phyloP scores from a whole-genome alignment of 73 alveolate genomes.

The Paramecium tetraurelia region DNA sequence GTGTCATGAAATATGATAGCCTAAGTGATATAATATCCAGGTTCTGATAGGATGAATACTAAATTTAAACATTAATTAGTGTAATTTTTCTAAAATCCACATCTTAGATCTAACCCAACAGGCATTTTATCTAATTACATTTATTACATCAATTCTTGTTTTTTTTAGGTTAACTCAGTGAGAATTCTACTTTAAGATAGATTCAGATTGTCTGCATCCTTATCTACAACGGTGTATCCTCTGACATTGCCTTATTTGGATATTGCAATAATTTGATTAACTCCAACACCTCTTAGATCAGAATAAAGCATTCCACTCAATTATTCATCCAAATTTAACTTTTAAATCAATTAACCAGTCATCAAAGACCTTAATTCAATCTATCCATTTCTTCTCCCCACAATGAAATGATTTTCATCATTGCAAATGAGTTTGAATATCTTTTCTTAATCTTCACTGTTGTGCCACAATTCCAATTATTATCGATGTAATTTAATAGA shows the following conservation, averaged over 20 bases:
- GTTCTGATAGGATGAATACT: not conserved
- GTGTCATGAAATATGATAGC: constrained; percentile 46
- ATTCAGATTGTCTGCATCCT: not conserved
- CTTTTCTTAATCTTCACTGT: not conserved
- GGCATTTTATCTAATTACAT: not conserved
- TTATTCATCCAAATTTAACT: not conserved
- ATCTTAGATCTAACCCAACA: not conserved
- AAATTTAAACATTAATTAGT: not conserved
- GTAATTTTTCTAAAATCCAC: not conserved
- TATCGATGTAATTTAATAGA: not conserved
- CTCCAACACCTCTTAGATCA: constrained; percentile 19
- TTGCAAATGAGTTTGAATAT: not conserved
- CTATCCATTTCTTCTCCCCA: constrained; percentile 50
- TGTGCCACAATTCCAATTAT: constrained; percentile 26
- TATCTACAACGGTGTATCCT: constrained; percentile 15
- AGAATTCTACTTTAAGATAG: not conserved
- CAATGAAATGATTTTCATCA: constrained; percentile 38
- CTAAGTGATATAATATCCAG: not conserved
- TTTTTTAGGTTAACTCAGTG: not conserved
- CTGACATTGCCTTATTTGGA: not conserved
- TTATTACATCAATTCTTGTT: not conserved
- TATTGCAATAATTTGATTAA: not conserved
- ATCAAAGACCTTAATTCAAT: constrained; percentile 26
- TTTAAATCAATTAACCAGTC: constrained; percentile 28
- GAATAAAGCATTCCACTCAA: not conserved